These are phyloP conservation scores for Phytophthora hibernalis DNA, from an alignment of 352 stramenopile genomes.

Conservation along the genomic window DNA sequence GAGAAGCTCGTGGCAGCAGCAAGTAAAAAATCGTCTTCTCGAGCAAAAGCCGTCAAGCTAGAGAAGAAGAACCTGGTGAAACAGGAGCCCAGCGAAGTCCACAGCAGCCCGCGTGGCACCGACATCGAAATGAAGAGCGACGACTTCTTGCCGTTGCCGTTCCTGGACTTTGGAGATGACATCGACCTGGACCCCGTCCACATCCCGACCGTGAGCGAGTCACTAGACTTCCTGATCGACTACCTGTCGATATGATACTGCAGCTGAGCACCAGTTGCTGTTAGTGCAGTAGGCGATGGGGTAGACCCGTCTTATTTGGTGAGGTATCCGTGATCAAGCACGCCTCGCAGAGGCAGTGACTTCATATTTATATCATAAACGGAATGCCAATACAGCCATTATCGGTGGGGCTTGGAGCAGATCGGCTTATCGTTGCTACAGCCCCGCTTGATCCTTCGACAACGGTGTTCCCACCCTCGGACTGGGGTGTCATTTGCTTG, in stretches of 20 bases:
- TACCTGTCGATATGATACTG: conserved; percentile 56
- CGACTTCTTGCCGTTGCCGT: conserved; percentile 50
- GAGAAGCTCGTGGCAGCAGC: conserved; percentile 51
- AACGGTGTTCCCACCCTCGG: conserved; percentile 14
- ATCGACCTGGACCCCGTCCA: conserved; percentile 54
- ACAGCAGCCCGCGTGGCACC: conserved; percentile 35
- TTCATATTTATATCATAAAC: conserved; percentile 54
- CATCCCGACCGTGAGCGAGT: conserved; percentile 68
- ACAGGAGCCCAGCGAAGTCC: conserved; percentile 24
- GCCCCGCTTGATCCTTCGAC: conserved; percentile 28
- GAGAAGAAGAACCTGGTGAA: conserved; percentile 39
- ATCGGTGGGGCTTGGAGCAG: conserved; percentile 19
- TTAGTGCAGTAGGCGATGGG: conserved; percentile 37
- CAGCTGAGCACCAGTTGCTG: conserved; percentile 29
- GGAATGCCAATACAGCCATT: conserved; percentile 34
- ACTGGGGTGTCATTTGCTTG: conserved; percentile 31
- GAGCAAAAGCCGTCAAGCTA: conserved; percentile 27
- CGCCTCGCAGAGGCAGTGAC: conserved; percentile 10
- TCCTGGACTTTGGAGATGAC: conserved; percentile 54
- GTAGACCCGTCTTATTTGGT: conserved; percentile 36
- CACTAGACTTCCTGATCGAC: conserved; percentile 72
- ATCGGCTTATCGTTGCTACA: conserved; percentile 4
- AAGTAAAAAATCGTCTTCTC: conserved; percentile 24
- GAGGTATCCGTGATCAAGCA: conserved; percentile 35
- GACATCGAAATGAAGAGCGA: conserved; percentile 49